Evolutionary conservation across 2,329 filamentous ascomycete species (phyloP), one percentile per base, ranked within the genome.

Genomic region (Cercospora canescens): DNA sequence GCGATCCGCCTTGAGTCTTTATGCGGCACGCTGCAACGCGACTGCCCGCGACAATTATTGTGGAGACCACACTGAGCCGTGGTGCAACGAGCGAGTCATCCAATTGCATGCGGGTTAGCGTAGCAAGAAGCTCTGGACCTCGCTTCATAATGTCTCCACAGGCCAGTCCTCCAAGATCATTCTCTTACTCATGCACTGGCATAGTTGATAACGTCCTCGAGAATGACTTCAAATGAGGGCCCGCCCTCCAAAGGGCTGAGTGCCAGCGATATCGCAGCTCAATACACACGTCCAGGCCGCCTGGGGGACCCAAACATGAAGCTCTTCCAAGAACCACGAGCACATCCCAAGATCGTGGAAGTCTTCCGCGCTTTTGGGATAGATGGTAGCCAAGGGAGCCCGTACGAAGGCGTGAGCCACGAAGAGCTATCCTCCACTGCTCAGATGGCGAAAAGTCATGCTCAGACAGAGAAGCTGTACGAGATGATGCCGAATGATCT

Each of bases 401-500:
- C 69, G 26, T 71, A 64, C 35, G 66, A 60, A 8, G 52, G 60
- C 9, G 63, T 70, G 50, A 66, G 62, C 30, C 58, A 52, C 24
- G 67, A 70, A 34, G 70, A 70, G 21, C 63, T 70, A 18, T 62
- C 57, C 12, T 69, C 70, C 12, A 60, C 55, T 9, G 63, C 35
- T 5, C 64, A 69, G 30, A 71, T 70, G 70, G 68, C 68, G n/a
- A 58, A 66, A 63, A 68, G 56, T 28, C 62, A 68, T 26, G 66
- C 65, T 7, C 58, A 63, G 12, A 63, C 68, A 12, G 56, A 52
- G 34, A 70, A 67, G 79, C 91, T 96, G 75, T 97, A 94, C 92
- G 91, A 97, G 74, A 80, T 83, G 70, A 87, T 91, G 72, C 95
- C 93, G 81, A 95, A 94, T 32, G 67, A 72, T 18, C 32, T 73